Conservation (phyloP, 768 basidiomycete genomes). For the Boletus sensibilis region DNA sequence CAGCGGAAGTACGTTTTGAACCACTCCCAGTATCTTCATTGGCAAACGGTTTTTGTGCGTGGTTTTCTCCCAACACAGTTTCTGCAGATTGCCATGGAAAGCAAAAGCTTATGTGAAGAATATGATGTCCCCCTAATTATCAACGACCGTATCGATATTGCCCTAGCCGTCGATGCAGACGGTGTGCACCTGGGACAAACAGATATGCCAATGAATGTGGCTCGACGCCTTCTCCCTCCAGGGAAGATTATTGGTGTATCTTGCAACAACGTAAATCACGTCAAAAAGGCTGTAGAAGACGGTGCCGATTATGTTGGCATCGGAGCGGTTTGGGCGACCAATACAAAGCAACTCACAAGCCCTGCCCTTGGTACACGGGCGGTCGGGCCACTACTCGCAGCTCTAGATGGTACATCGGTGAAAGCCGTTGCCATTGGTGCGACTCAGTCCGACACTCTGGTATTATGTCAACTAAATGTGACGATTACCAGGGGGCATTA, state of each 20-base stretch:
- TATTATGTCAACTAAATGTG: neutral
- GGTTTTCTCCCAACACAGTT: slow-evolving; percentile 48
- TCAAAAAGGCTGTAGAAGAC: slow-evolving; percentile 56
- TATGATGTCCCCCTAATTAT: slow-evolving; percentile 83
- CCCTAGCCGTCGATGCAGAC: slow-evolving; percentile 68
- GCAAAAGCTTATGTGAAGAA: slow-evolving; percentile 69
- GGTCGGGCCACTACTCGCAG: slow-evolving; percentile 63
- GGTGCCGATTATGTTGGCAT: slow-evolving; percentile 87
- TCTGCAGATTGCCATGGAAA: slow-evolving; percentile 65
- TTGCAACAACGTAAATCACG: slow-evolving; percentile 67
- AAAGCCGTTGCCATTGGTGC: slow-evolving; percentile 85
- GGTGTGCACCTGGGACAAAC: slow-evolving; percentile 91
- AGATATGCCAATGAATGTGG: slow-evolving; percentile 72
- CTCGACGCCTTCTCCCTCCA: slow-evolving; percentile 64
- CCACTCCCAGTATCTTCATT: neutral
- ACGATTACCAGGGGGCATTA: slow-evolving; percentile 71
- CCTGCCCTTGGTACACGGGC: slow-evolving; percentile 71
- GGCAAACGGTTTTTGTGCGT: neutral
- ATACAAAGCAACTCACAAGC: slow-evolving; percentile 70
- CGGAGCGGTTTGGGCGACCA: slow-evolving; percentile 79
- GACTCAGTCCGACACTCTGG: slow-evolving; percentile 11
- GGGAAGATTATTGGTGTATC: slow-evolving; percentile 79
- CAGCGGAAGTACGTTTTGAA: slow-evolving; percentile 60
- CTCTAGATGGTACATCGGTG: slow-evolving; percentile 59
- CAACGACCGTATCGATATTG: slow-evolving; percentile 87